Conservation (phyloP, 345 rosid genomes). For the Citrus cavaleriei region DNA sequence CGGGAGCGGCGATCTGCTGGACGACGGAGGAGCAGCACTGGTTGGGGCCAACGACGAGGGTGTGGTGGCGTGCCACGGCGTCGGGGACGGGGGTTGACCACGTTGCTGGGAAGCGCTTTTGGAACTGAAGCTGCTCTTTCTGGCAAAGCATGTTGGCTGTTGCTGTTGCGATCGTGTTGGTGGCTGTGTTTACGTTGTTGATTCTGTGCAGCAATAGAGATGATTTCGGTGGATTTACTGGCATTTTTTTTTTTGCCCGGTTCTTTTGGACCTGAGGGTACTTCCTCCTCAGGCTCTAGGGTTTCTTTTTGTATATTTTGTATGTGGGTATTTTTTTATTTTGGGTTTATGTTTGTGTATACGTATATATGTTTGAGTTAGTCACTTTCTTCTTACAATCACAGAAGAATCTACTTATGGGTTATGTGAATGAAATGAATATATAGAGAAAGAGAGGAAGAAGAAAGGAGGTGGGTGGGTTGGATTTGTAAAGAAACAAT, state of each 20-base stretch:
- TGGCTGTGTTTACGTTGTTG: conserved; percentile 10
- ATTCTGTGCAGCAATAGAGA: conserved; percentile 29
- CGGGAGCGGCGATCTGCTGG: conserved; percentile 48
- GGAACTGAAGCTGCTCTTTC: conserved; percentile 4
- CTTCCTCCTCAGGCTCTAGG: too few species aligned
- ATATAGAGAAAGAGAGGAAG: conserved; percentile 5
- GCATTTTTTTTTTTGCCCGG: conserved; percentile 11
- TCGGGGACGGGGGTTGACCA: conserved; percentile 33
- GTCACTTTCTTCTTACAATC: background rate
- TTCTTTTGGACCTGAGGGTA: background rate
- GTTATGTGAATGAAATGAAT: conserved; percentile 11
- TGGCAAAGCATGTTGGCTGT: conserved; percentile 1
- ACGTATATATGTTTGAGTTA: background rate
- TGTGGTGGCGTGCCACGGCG: conserved; percentile 35
- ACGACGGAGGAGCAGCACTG: conserved; percentile 57
- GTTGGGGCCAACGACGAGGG: conserved; percentile 35
- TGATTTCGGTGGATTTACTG: conserved; percentile 23
- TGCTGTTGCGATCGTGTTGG: conserved; percentile 2
- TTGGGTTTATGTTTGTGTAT: background rate
- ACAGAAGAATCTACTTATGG: background rate
- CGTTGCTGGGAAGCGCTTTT: conserved; percentile 25
- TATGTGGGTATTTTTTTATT: background rate
- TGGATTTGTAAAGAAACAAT: background rate
- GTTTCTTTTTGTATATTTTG: background rate
- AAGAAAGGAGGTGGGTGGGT: background rate